Percentiles rank a stretch among this genome's conserved stretches.
Conservation (phyloP, 805 yeast genomes). For the Priceomyces haplophilus region DNA sequence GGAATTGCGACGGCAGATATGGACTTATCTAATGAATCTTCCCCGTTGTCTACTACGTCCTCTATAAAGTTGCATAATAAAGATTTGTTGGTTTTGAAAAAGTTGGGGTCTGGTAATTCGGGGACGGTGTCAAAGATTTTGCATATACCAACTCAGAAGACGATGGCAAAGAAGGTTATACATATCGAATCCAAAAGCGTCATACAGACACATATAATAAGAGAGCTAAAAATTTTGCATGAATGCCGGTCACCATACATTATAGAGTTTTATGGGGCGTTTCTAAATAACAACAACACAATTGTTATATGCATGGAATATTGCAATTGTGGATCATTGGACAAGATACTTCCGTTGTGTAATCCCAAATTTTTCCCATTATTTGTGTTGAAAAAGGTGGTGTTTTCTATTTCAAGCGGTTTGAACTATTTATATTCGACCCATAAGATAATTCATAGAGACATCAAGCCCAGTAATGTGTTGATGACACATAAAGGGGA, state of each 20-base stretch:
- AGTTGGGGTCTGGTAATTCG: conserved; percentile 89
- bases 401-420: conserved; percentile 76
- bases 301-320: conserved; percentile 94
- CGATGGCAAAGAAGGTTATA: conserved; percentile 87
- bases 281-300: conserved; percentile 57
- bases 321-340: conserved; percentile 92
- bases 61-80: conserved; percentile 36
- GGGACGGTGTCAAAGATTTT: conserved; percentile 88
- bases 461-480: conserved; percentile 93
- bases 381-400: conserved; percentile 65
- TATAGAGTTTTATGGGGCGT: conserved; percentile 89
- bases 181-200: conserved; percentile 79
- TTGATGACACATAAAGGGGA: conserved; percentile 82
- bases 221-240: conserved; percentile 88
- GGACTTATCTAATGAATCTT: conserved; percentile 11
- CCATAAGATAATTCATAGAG: conserved; percentile 91
- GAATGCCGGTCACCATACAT: conserved; percentile 83
- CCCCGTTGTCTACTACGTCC: conserved; percentile 36
- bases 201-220: conserved; percentile 76
- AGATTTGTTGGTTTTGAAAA: conserved; percentile 72
- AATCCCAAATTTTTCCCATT: conserved; percentile 46
- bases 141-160: conserved; percentile 82
- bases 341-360: conserved; percentile 64
- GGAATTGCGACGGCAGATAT: conserved; percentile 2
- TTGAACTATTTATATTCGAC: conserved; percentile 74